phyloP scores from a whole-genome alignment of 768 basidiomycete genomes.

The Calocybe gangraenosa region DNA sequence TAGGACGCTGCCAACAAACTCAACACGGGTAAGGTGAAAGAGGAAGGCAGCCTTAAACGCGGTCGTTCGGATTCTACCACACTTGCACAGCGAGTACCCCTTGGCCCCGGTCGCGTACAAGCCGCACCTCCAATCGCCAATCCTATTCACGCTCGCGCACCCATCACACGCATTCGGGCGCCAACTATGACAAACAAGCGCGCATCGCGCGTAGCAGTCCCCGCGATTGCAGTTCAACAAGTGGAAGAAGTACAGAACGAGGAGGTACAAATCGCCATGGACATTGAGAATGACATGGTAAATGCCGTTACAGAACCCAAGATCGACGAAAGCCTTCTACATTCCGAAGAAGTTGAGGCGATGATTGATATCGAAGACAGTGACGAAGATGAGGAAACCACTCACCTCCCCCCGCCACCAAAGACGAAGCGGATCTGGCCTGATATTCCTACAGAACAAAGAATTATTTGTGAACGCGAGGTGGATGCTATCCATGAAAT shows the following conservation, averaged over 20 bases:
- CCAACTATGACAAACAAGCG: slow-evolving; percentile 29
- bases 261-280: slow-evolving; percentile 55
- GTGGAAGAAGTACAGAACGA: slow-evolving; percentile 30
- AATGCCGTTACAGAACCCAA: slow-evolving; percentile 32
- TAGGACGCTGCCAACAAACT: slow-evolving; percentile 49
- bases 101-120: slow-evolving; percentile 53
- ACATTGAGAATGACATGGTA: slow-evolving; percentile 49
- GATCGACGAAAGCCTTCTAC: slow-evolving; percentile 34
- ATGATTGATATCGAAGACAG: slow-evolving; percentile 55
- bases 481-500: slow-evolving; percentile 69
- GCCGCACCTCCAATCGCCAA: slow-evolving; percentile 39
- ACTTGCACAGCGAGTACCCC: slow-evolving; percentile 65
- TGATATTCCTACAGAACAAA: slow-evolving; percentile 62
- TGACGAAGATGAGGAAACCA: slow-evolving; percentile 36
- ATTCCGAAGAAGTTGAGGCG: slow-evolving; percentile 56
- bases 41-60: slow-evolving; percentile 60
- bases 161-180: slow-evolving; percentile 26
- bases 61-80: slow-evolving; percentile 63
- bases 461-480: slow-evolving; percentile 52
- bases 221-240: slow-evolving; percentile 36
- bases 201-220: slow-evolving; percentile 39
- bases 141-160: slow-evolving; percentile 33
- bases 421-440: slow-evolving; percentile 64
- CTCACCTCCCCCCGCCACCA: slow-evolving; percentile 25
- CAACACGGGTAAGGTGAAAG: slow-evolving; percentile 58